phyloP scores from a whole-genome alignment of 306 rosid species.

The Ammopiptanthus mongolicus region DNA sequence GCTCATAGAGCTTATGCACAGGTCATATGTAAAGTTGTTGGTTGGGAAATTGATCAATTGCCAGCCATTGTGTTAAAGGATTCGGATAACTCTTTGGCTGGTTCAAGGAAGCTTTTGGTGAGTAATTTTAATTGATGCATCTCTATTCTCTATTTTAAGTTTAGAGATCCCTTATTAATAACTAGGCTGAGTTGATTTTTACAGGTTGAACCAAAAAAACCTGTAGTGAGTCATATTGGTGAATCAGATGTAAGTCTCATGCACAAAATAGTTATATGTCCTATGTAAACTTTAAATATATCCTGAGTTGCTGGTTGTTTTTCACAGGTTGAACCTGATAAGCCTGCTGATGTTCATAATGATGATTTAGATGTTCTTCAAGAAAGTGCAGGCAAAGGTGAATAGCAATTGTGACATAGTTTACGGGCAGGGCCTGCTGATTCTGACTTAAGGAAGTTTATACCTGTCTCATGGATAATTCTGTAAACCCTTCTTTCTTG shows the following conservation, averaged over 20 bases:
- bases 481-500: slow-evolving; percentile 16
- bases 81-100: slow-evolving; percentile 27
- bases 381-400: neutral
- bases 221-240: neutral
- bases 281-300: neutral
- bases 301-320: slow-evolving; percentile 2
- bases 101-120: slow-evolving; percentile 26
- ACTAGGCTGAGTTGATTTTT: slow-evolving; percentile 10
- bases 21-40: slow-evolving; percentile 56
- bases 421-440: slow-evolving; percentile 1
- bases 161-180: neutral
- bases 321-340: slow-evolving; percentile 30
- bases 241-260: slow-evolving; percentile 15
- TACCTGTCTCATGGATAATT: neutral
- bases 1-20: slow-evolving; percentile 63
- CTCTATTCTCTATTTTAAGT: neutral
- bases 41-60: slow-evolving; percentile 58
- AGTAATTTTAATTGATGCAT: neutral
- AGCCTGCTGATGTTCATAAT: slow-evolving; percentile 9
- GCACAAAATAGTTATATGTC: neutral
- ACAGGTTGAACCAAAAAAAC: slow-evolving; percentile 26
- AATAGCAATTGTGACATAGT: neutral
- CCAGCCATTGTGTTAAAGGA: slow-evolving; percentile 51
- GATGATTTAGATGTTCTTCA: neutral
- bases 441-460: neutral